These are phyloP conservation scores for Boletus tomentosulus DNA, from an alignment of 768 basidiomycete genomes.

Conservation along the genomic window DNA sequence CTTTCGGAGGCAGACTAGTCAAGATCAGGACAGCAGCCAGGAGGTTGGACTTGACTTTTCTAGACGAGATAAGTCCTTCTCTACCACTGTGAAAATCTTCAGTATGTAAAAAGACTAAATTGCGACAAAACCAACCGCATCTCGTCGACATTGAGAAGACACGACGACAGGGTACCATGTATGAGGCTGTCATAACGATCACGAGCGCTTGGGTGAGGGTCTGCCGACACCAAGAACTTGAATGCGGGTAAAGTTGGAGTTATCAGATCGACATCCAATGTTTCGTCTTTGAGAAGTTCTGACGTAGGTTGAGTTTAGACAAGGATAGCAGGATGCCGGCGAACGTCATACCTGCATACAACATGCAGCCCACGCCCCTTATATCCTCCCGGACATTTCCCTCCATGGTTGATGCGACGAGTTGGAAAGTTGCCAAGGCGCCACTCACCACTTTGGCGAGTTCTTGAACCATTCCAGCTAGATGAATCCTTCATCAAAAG, in stretches of 20 bases:
- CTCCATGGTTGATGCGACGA: conserved; percentile 55
- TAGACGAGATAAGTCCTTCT: conserved; percentile 65
- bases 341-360: conserved; percentile 61
- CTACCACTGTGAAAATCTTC: conserved; percentile 55
- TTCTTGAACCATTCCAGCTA: conserved; percentile 51
- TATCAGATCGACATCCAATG: conserved; percentile 70
- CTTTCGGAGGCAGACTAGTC: conserved; percentile 65
- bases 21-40: conserved; percentile 81
- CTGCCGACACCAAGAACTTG: conserved; percentile 64
- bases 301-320: neutral
- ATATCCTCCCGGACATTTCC: conserved; percentile 66
- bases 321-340: neutral
- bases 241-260: conserved; percentile 78
- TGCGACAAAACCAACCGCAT: conserved; percentile 64
- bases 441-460: conserved; percentile 59
- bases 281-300: conserved; percentile 88
- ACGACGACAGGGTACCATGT: conserved; percentile 82
- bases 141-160: conserved; percentile 81
- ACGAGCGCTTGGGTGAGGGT: conserved; percentile 36
- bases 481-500: conserved; percentile 21
- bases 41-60: conserved; percentile 89
- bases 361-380: conserved; percentile 69
- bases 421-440: conserved; percentile 57
- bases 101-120: conserved; percentile 1
- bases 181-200: conserved; percentile 58